Evolutionary conservation across 805 yeast genomes (phyloP).

Genomic region (Candida mattraensis): DNA sequence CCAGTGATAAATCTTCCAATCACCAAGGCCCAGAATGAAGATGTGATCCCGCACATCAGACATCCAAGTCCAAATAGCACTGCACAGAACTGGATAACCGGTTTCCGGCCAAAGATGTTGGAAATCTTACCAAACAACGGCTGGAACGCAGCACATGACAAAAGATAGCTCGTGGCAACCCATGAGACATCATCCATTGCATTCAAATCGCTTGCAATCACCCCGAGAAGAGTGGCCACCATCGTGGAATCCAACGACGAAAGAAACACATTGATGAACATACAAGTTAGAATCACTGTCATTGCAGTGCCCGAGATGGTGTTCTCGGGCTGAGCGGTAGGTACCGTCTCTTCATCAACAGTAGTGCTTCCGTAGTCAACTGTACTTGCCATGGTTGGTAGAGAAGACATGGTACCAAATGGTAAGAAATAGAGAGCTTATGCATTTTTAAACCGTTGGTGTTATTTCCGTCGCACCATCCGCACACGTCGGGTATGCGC

Average conservation of each 20-base stretch:
- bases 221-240: constrained; percentile 49
- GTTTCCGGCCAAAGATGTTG: constrained; percentile 52
- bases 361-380: too few relatives aligned
- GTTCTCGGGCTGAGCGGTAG: too few relatives aligned
- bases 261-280: constrained; percentile 34
- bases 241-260: constrained; percentile 55
- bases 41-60: constrained; percentile 40
- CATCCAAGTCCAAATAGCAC: constrained; percentile 39
- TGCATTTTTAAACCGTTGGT: too few relatives aligned
- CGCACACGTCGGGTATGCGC: too few relatives aligned
- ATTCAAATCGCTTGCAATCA: constrained; percentile 50
- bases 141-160: constrained; percentile 48
- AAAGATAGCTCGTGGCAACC: constrained; percentile 42
- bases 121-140: constrained; percentile 54
- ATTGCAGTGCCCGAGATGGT: too few relatives aligned
- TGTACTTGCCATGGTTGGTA: too few relatives aligned
- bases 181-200: constrained; percentile 42
- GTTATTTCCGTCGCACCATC: too few relatives aligned
- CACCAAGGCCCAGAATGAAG: constrained; percentile 42
- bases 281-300: constrained; percentile 13
- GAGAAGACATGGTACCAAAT: too few relatives aligned
- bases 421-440: too few relatives aligned
- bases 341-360: too few relatives aligned
- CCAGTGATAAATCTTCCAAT: constrained; percentile 74
- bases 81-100: constrained; percentile 34